Conservation (phyloP, 2,329 filamentous ascomycete species). For the Pseudogymnoascus sp. region DNA sequence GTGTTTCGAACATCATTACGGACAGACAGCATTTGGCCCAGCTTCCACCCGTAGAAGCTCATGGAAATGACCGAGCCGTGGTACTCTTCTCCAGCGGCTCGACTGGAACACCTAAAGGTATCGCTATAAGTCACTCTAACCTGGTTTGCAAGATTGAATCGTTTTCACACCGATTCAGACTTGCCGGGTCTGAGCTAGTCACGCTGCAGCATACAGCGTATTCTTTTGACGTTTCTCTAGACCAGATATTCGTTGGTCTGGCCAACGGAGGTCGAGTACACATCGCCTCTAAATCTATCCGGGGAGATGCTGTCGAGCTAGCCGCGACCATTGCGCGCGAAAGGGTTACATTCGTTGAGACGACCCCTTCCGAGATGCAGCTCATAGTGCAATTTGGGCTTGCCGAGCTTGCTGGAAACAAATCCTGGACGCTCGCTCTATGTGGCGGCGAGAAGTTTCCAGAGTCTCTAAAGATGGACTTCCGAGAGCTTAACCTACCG, state of each 20-base stretch:
- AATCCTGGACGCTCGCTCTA: neutral
- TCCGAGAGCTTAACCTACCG: neutral
- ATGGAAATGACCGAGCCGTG: neutral
- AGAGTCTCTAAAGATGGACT: neutral
- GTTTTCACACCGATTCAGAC: neutral
- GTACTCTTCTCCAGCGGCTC: neutral
- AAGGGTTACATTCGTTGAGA: slow-evolving; percentile 2
- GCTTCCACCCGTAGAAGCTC: no score
- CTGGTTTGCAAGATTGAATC: no score
- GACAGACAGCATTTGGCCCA: no score
- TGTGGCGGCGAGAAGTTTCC: neutral
- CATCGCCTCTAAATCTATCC: neutral
- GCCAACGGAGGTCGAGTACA: neutral
- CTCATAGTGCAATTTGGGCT: no score
- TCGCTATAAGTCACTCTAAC: no score
- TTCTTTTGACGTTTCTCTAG: slow-evolving; percentile 14
- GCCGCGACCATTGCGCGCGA: slow-evolving; percentile 3
- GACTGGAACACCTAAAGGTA: neutral
- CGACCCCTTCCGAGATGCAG: slow-evolving; percentile 10
- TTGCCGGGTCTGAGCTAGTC: neutral
- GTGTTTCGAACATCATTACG: no score
- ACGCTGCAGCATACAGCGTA: neutral
- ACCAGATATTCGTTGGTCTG: slow-evolving; percentile 12
- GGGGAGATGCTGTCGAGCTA: slow-evolving; percentile 11
- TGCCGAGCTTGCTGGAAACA: no score